These are phyloP conservation scores for Blyttiomyces sp. DNA, from an alignment of 371 early-diverging fungal genomes.

Conservation along the genomic window DNA sequence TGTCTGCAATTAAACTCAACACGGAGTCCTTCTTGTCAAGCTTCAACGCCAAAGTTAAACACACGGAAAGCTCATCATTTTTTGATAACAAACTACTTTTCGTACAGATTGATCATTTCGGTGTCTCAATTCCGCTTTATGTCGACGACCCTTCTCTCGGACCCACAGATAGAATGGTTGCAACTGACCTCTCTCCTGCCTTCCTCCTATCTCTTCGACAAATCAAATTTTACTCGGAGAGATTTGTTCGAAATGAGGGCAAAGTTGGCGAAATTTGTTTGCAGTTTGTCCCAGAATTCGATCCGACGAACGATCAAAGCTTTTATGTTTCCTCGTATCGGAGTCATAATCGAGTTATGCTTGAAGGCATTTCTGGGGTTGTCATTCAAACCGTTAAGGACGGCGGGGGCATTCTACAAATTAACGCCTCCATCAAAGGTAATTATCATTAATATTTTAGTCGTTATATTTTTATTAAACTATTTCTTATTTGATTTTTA, in stretches of 20 bases:
- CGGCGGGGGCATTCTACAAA: constrained; percentile 5
- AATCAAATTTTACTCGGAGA: constrained; percentile 58
- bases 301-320: constrained; percentile 65
- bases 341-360: constrained; percentile 63
- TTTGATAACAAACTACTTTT: constrained; percentile 56
- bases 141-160: constrained; percentile 27
- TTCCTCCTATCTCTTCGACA: constrained; percentile 59
- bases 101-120: constrained; percentile 55
- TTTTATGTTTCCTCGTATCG: constrained; percentile 65
- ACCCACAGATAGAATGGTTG: constrained; percentile 2
- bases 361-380: constrained; percentile 48
- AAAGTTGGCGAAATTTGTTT: constrained; percentile 58
- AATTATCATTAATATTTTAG: too few species aligned
- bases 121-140: constrained; percentile 66
- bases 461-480: too few species aligned
- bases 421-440: constrained; percentile 28
- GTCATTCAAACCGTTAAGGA: constrained; percentile 10
- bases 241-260: constrained; percentile 57
- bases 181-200: constrained; percentile 37
- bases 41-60: constrained; percentile 54
- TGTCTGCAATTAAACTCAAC: constrained; percentile 55
- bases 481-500: too few species aligned
- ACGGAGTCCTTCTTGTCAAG: constrained; percentile 67
- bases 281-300: constrained; percentile 73
- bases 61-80: constrained; percentile 41